phyloP scores from a whole-genome alignment of 139 green algal species.

The Limnomonas spitsbergensis region DNA sequence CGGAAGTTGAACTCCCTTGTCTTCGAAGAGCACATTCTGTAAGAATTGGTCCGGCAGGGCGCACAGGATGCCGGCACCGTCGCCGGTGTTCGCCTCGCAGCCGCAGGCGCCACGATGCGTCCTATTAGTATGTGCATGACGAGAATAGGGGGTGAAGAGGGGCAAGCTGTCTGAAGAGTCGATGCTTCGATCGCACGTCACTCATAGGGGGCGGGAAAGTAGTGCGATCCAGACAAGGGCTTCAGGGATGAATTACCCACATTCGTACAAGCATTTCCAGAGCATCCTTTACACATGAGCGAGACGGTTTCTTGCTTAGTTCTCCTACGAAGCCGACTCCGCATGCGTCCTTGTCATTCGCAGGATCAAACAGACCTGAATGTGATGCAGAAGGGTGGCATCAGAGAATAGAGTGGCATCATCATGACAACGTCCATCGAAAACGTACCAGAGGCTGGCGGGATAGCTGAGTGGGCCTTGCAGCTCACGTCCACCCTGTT shows the following conservation, averaged over 20 bases:
- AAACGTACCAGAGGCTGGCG: background rate
- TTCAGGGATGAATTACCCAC: conserved; percentile 27
- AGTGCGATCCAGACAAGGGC: too few species aligned
- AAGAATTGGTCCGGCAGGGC: conserved; percentile 89
- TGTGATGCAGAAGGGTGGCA: conserved; percentile 18
- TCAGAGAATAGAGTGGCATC: background rate
- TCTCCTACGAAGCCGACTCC: conserved; percentile 91
- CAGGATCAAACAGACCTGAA: conserved; percentile 47
- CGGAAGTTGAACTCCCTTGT: conserved; percentile 71
- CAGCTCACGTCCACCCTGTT: background rate
- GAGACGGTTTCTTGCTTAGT: conserved; percentile 70
- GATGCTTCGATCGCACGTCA: background rate
- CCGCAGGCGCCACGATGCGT: conserved; percentile 87
- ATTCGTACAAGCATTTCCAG: conserved; percentile 89
- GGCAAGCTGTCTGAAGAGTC: background rate
- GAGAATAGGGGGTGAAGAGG: background rate
- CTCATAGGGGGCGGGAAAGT: background rate
- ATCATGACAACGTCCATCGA: background rate
- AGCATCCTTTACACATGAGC: conserved; percentile 76
- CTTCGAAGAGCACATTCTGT: conserved; percentile 47
- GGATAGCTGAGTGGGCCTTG: conserved; percentile 1
- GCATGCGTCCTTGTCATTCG: conserved; percentile 80
- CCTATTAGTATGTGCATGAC: conserved; percentile 36
- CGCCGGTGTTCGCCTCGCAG: conserved; percentile 91
- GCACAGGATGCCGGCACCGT: conserved; percentile 90